Percentiles rank a stretch among this genome's conserved stretches.
phyloP scores from a whole-genome alignment of 768 basidiomycete genomes.

The Boletus bicolor region DNA sequence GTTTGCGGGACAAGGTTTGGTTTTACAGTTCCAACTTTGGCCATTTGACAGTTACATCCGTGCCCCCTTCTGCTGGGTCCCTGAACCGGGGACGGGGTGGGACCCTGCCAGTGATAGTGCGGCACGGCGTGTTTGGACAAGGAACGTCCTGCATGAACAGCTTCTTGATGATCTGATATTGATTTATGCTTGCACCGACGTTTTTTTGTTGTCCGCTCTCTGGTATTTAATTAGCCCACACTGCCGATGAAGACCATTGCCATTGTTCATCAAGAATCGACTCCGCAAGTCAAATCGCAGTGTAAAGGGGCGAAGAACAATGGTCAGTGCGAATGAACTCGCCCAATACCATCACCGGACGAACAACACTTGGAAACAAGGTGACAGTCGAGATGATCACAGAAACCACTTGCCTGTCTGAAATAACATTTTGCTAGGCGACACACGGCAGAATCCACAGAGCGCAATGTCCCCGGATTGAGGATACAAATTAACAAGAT shows the following conservation, averaged over 20 bases:
- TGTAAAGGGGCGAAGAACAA: not conserved
- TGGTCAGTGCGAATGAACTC: not conserved
- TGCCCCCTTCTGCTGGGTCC: not conserved
- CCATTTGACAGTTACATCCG: not conserved
- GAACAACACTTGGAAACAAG: not conserved
- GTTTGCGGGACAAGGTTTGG: not conserved
- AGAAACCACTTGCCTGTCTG: not conserved
- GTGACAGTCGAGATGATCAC: not conserved
- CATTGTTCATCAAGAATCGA: not conserved
- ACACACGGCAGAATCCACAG: not conserved
- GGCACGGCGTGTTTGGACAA: not conserved
- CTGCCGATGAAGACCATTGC: not conserved
- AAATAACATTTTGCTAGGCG: not conserved
- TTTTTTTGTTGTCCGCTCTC: not conserved
- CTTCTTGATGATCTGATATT: slow-evolving; percentile 9
- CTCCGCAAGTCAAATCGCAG: not conserved
- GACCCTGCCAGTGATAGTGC: not conserved
- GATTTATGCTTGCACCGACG: not conserved
- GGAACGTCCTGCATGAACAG: not conserved
- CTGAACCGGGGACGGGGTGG: no score
- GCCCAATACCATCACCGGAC: not conserved
- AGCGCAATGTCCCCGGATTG: not conserved
- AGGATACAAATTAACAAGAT: not conserved
- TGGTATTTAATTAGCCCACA: not conserved
- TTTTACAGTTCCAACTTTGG: not conserved